Evolutionary conservation across 1,284 basidiomycete species (phyloP).

Genomic region (Naganishia albida): DNA sequence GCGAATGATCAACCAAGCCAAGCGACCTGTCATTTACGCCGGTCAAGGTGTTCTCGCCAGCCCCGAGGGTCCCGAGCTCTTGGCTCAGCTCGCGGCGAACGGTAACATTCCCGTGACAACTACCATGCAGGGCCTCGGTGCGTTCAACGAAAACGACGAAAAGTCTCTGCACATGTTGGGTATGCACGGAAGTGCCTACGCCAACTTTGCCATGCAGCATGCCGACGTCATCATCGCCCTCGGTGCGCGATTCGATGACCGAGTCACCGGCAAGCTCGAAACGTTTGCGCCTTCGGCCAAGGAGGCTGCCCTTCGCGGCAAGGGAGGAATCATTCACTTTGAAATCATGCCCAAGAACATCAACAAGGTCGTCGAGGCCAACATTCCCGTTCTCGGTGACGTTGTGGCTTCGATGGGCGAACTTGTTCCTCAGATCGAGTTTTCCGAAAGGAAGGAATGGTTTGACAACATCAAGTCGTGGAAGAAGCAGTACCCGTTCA

Average conservation of each 20-base stretch:
- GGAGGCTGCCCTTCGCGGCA: constrained; percentile 79
- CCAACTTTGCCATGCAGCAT: constrained; percentile 95
- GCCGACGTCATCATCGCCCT: constrained; percentile 98
- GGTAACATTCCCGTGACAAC: constrained; percentile 97
- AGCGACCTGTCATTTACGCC: constrained; percentile 90
- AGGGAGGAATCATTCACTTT: constrained; percentile 97
- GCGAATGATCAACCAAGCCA: constrained; percentile 83
- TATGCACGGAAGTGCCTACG: constrained; percentile 97
- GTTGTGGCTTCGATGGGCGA: constrained; percentile 79
- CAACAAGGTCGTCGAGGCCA: constrained; percentile 97
- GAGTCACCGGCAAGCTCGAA: constrained; percentile 90
- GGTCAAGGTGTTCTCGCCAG: constrained; percentile 88
- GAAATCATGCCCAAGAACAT: constrained; percentile 99
- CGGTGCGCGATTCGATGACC: constrained; percentile 95
- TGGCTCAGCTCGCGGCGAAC: constrained; percentile 75
- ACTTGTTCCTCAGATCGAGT: constrained; percentile 76
- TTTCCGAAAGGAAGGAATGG: constrained; percentile 72
- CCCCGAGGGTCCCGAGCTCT: constrained; percentile 77
- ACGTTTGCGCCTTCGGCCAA: constrained; percentile 87
- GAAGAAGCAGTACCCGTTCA: constrained; percentile 90
- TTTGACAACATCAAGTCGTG: constrained; percentile 76
- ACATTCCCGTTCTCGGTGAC: constrained; percentile 91
- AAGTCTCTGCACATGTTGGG: constrained; percentile 95
- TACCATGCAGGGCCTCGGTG: constrained; percentile 91
- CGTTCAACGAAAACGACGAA: constrained; percentile 87